Conservation (phyloP, 345 rosid genomes). For the Populus simonii region DNA sequence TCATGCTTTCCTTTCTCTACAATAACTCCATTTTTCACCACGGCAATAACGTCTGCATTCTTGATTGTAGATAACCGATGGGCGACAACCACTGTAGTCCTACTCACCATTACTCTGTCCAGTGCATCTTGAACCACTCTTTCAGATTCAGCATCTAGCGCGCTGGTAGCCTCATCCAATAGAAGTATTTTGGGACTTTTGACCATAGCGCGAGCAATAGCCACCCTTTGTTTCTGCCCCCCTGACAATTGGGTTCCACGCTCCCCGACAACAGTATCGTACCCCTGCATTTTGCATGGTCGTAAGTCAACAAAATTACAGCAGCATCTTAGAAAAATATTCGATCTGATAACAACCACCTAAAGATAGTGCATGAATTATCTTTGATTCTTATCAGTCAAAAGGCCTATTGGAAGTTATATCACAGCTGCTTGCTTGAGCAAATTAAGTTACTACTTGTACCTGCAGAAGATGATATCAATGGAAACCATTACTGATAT, state of each 20-base stretch:
- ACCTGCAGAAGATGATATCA: background rate
- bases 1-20: slow-evolving; percentile 72
- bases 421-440: background rate
- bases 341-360: background rate
- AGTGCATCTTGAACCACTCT: slow-evolving; percentile 74
- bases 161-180: slow-evolving; percentile 76
- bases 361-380: background rate
- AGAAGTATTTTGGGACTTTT: slow-evolving; percentile 66
- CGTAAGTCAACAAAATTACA: background rate
- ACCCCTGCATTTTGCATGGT: slow-evolving; percentile 43
- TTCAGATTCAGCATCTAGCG: slow-evolving; percentile 73
- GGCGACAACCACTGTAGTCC: slow-evolving; percentile 69
- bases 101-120: slow-evolving; percentile 56
- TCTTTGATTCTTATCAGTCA: background rate
- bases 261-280: slow-evolving; percentile 69
- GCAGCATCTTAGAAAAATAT: background rate
- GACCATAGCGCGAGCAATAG: slow-evolving; percentile 75
- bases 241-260: slow-evolving; percentile 72
- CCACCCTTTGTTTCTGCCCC: slow-evolving; percentile 84
- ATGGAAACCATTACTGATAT: background rate
- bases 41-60: slow-evolving; percentile 62
- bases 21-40: slow-evolving; percentile 59
- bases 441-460: background rate
- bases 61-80: slow-evolving; percentile 68
- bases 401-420: background rate